These are phyloP conservation scores for Peronospora destructor DNA, from an alignment of 352 stramenopile genomes.

Conservation along the genomic window DNA sequence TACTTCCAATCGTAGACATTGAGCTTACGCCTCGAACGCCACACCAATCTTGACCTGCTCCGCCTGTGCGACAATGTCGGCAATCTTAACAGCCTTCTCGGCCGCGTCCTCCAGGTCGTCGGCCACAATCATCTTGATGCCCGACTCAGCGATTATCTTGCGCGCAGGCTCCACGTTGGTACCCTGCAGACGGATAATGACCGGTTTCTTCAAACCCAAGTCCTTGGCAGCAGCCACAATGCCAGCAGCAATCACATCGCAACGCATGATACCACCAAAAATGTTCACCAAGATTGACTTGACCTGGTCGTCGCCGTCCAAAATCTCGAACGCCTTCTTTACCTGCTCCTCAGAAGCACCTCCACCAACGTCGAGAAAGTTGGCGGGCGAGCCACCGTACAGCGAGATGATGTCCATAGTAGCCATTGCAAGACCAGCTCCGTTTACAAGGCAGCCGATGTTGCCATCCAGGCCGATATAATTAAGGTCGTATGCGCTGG, in stretches of 20 bases:
- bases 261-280: conserved; percentile 99
- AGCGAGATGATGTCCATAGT: conserved; percentile 99
- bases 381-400: conserved; percentile 93
- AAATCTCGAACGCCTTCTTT: conserved; percentile 83
- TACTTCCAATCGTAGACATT: conserved; percentile 10
- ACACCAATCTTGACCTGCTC: conserved; percentile 67
- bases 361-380: conserved; percentile 99
- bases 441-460: conserved; percentile 99
- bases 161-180: conserved; percentile 95
- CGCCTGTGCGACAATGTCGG: conserved; percentile 73
- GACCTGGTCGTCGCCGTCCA: conserved; percentile 90
- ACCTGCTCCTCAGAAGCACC: conserved; percentile 89
- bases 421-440: conserved; percentile 96
- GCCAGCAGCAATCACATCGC: conserved; percentile 93
- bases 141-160: conserved; percentile 89
- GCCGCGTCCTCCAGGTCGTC: conserved; percentile 94
- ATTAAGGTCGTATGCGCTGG: conserved; percentile 94
- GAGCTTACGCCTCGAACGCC: conserved; percentile 53
- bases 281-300: conserved; percentile 99
- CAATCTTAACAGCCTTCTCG: conserved; percentile 91
- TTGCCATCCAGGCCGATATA: conserved; percentile 99
- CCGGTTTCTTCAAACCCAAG: conserved; percentile 94
- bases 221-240: conserved; percentile 96
- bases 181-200: conserved; percentile 97
- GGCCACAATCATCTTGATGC: conserved; percentile 91